These are phyloP conservation scores for Erodium texanum DNA, from an alignment of 441 rosid species.

Conservation along the genomic window DNA sequence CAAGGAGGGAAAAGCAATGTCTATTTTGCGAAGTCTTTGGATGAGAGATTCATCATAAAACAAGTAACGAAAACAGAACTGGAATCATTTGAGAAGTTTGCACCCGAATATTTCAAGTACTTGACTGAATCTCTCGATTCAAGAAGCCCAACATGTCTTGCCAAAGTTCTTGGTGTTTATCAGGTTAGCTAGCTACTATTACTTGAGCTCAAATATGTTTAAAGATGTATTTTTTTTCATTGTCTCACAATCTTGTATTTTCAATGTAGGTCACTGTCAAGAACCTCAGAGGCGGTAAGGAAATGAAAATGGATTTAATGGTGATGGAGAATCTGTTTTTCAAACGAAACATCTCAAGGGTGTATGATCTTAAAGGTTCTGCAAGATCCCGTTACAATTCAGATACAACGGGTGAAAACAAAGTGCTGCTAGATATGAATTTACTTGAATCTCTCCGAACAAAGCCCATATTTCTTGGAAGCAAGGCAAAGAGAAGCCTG, in stretches of 20 bases:
- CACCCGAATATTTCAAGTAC: conserved; percentile 76
- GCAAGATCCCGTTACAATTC: conserved; percentile 84
- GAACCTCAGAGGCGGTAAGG: conserved; percentile 73
- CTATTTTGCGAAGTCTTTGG: conserved; percentile 95
- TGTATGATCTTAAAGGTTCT: conserved; percentile 96
- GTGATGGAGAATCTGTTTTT: conserved; percentile 95
- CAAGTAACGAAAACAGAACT: conserved; percentile 97
- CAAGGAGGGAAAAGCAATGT: conserved; percentile 99
- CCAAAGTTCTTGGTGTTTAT: conserved; percentile 91
- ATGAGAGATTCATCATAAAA: conserved; percentile 90
- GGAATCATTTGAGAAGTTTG: conserved; percentile 83
- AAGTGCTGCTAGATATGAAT: conserved; percentile 90
- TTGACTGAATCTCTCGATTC: conserved; percentile 68
- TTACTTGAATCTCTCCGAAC: conserved; percentile 97
- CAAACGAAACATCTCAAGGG: conserved; percentile 57
- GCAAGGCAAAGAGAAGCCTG: conserved; percentile 78
- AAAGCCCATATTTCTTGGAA: conserved; percentile 86
- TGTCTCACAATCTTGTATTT: conserved; percentile 3
- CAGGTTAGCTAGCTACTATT: conserved; percentile 57
- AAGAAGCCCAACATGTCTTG: conserved; percentile 91
- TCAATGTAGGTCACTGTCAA: conserved; percentile 51
- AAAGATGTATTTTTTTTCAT: neutral
- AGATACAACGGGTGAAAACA: conserved; percentile 80
- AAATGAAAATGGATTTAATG: conserved; percentile 76
- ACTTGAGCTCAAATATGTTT: neutral